Base-by-base conservation (phyloP, 306 rosid genomes). In the Fagus crenata region DNA sequence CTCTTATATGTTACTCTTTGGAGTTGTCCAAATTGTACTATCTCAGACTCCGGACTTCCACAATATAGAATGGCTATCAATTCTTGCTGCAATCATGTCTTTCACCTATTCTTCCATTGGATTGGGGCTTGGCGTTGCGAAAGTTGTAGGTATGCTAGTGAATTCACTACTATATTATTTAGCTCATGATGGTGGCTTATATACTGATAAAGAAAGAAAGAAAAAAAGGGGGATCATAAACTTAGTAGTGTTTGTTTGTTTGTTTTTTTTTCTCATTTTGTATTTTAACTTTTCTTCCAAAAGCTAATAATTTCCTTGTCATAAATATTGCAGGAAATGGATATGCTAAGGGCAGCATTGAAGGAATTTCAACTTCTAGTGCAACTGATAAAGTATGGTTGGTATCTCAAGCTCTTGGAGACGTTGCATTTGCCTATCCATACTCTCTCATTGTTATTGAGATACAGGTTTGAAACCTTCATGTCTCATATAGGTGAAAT, bases 351-450 rank as follows among this genome's bases (percentile, higher is more conserved):
- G 98, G 98, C 42, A 87, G 78, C 75, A 49, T 81, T 18, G 13
- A 64, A 60, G 98, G 98, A 53, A 72, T 85, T 46, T 65, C 83
- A 49, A 78, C 92, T 35, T 36, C 80, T 12, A 93, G 56, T 76
- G 60, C 49, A 28, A n/a, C 81, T 31, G 86, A 77, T 31, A 93
- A 93, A 71, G 0, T 87, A 49, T 93, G 91, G 90, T 76, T 93
- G 61, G 74, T 77, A 73, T 90, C 93, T 84, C 97, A 91, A 87
- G 97, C 89, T 2, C 88, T 90, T 72, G 98, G 98, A 53, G 98
- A 91, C 82, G 89, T 91, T 80, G 97, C 96, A 74, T 93, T 90
- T 81, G 87, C 98, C 18, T 93, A 87, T 77, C 98, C 98, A 54
- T 91, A 87, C 81, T 67, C 98, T n/a, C 82, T 91, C 17, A 93